These are phyloP conservation scores for Fusarium armeniacum DNA, from an alignment of 2,329 filamentous ascomycete genomes.

Conservation along the genomic window DNA sequence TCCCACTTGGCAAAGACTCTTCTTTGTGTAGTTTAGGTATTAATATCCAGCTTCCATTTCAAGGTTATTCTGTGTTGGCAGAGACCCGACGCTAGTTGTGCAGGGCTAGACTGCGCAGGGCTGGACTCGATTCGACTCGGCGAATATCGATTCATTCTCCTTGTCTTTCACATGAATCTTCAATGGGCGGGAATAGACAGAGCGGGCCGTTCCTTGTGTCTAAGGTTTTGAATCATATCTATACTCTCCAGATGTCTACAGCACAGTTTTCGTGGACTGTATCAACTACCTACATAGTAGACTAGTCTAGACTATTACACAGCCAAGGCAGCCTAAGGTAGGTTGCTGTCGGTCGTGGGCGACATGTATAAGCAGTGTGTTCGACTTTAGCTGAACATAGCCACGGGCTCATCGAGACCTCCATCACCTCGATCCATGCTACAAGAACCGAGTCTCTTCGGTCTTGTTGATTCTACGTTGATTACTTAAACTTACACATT, in stretches of 20 bases:
- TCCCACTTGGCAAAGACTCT: constrained; percentile 25
- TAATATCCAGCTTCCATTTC: constrained; percentile 23
- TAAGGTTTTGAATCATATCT: constrained; percentile 11
- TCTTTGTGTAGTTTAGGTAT: background rate
- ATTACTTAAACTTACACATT: constrained; percentile 21
- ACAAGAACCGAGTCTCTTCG: constrained; percentile 12
- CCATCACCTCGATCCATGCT: constrained; percentile 1
- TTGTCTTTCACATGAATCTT: constrained; percentile 26
- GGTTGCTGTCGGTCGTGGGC: background rate
- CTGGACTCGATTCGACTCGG: constrained; percentile 18
- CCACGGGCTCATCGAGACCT: background rate
- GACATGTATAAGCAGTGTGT: constrained; percentile 7
- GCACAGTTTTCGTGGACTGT: constrained; percentile 1
- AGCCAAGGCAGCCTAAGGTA: constrained; percentile 13
- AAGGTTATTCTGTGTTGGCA: constrained; percentile 40
- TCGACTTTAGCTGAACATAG: background rate
- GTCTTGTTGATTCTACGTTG: constrained; percentile 9
- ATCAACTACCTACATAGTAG: constrained; percentile 1
- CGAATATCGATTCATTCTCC: constrained; percentile 8
- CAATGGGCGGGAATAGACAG: constrained; percentile 12
- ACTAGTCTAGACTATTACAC: background rate
- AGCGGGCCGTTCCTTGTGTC: constrained; percentile 42
- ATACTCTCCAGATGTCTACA: constrained; percentile 11
- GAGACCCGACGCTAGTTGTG: constrained; percentile 25
- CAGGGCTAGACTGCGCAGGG: constrained; percentile 13